These are phyloP conservation scores for Penicillium psychrofluorescens DNA, from an alignment of 495 filamentous ascomycete genomes.

Conservation along the genomic window DNA sequence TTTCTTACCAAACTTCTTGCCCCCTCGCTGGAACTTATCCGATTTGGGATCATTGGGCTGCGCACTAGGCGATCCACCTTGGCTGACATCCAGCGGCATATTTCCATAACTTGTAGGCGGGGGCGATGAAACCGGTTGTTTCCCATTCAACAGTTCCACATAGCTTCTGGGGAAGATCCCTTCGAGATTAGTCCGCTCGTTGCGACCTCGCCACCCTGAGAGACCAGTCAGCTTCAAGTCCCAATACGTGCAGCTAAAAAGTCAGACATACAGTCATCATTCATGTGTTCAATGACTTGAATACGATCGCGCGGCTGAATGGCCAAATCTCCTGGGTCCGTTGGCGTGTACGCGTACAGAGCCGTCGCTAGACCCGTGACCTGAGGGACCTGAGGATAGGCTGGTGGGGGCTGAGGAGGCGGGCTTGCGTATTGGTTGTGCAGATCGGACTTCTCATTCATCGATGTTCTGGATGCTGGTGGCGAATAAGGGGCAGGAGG, in stretches of 20 bases:
- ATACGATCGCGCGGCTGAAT: slow-evolving; percentile 71
- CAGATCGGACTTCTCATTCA: slow-evolving; percentile 48
- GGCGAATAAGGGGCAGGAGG: slow-evolving; percentile 33
- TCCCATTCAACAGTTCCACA: slow-evolving; percentile 55
- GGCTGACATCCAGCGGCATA: slow-evolving; percentile 45
- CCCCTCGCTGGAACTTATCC: slow-evolving; percentile 45
- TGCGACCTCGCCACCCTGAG: slow-evolving; percentile 71
- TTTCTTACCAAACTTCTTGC: slow-evolving; percentile 53
- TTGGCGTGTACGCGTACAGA: slow-evolving; percentile 72
- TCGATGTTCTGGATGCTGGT: slow-evolving; percentile 40
- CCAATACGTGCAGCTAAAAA: not conserved
- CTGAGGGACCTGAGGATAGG: slow-evolving; percentile 46
- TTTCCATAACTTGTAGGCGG: slow-evolving; percentile 44
- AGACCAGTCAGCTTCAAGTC: slow-evolving; percentile 12
- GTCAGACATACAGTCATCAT: slow-evolving; percentile 68
- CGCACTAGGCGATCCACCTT: slow-evolving; percentile 25
- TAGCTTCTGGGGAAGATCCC: slow-evolving; percentile 90
- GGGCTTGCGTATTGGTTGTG: slow-evolving; percentile 42
- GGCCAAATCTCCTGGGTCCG: slow-evolving; percentile 70
- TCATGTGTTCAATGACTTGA: slow-evolving; percentile 81
- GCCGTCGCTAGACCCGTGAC: slow-evolving; percentile 68
- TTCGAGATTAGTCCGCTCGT: slow-evolving; percentile 68
- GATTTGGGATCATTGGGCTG: slow-evolving; percentile 20
- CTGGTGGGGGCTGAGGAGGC: slow-evolving; percentile 43
- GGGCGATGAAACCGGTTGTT: slow-evolving; percentile 16